Conservation (phyloP, 192 early-diverging fungal genomes). For the Coemansia sp. region DNA sequence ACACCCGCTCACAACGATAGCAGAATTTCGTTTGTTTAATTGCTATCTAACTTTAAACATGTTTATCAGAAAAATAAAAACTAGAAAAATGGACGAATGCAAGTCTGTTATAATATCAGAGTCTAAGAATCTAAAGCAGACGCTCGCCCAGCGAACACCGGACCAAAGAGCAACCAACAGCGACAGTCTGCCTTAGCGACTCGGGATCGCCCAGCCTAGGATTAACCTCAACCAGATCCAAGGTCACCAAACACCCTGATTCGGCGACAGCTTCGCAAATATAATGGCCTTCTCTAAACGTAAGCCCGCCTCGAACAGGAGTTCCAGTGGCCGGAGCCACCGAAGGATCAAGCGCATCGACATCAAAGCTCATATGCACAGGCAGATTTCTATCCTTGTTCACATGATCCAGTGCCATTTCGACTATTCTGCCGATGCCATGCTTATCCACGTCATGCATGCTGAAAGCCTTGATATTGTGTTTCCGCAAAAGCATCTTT, state of each 20-base stretch:
- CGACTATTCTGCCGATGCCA: slow-evolving; percentile 90
- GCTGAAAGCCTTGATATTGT: slow-evolving; percentile 89
- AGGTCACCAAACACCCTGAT: slow-evolving; percentile 84
- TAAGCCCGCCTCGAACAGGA: slow-evolving; percentile 91
- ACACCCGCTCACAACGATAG: background rate
- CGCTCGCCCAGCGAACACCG: slow-evolving; percentile 84
- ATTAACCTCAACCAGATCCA: slow-evolving; percentile 96
- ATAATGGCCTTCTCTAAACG: slow-evolving; percentile 96
- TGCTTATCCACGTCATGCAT: slow-evolving; percentile 96
- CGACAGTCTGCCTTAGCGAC: slow-evolving; percentile 78
- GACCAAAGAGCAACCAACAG: slow-evolving; percentile 87
- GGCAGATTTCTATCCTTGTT: slow-evolving; percentile 71
- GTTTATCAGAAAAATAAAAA: background rate
- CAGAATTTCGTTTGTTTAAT: too few relatives aligned
- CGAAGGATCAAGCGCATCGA: slow-evolving; percentile 92
- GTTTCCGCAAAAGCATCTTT: slow-evolving; percentile 78
- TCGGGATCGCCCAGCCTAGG: slow-evolving; percentile 80
- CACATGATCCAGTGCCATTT: slow-evolving; percentile 90
- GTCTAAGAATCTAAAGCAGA: slow-evolving; percentile 56
- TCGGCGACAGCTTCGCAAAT: slow-evolving; percentile 90
- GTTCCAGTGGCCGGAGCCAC: slow-evolving; percentile 95
- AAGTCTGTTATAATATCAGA: background rate
- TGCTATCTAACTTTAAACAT: too few relatives aligned
- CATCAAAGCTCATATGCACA: slow-evolving; percentile 91
- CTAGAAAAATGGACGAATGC: background rate